Evolutionary conservation across 257 asterid genomes (phyloP).

Genomic region (Apocynum venetum): DNA sequence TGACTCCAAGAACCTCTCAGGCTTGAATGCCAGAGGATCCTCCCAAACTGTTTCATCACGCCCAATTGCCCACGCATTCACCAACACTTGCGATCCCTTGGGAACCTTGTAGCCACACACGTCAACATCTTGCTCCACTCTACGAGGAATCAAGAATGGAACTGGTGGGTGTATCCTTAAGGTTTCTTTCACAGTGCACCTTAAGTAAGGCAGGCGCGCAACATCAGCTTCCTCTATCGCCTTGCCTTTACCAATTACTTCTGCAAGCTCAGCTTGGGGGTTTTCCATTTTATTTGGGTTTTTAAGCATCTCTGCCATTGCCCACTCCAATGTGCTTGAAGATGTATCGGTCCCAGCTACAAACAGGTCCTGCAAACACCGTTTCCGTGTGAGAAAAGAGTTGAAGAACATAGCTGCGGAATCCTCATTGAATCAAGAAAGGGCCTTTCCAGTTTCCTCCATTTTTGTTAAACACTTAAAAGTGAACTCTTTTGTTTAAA

Average conservation of each 20-base stretch:
- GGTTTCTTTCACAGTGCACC: slow-evolving; percentile 27
- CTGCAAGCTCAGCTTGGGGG: slow-evolving; percentile 25
- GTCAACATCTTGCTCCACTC: slow-evolving; percentile 23
- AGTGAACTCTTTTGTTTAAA: no score
- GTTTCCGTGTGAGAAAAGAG: background rate
- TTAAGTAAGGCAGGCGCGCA: slow-evolving; percentile 21
- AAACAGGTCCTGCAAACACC: slow-evolving; percentile 27
- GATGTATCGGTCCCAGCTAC: slow-evolving; percentile 31
- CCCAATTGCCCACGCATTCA: slow-evolving; percentile 34
- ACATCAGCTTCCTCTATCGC: slow-evolving; percentile 21
- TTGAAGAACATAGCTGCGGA: no score
- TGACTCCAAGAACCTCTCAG: slow-evolving; percentile 30
- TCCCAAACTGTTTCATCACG: slow-evolving; percentile 25
- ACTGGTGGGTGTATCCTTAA: slow-evolving; percentile 24
- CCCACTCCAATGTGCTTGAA: slow-evolving; percentile 29
- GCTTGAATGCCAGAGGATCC: slow-evolving; percentile 21
- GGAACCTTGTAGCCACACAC: slow-evolving; percentile 21
- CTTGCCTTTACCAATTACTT: slow-evolving; percentile 27
- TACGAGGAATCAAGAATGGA: slow-evolving; percentile 30
- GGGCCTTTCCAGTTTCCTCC: no score
- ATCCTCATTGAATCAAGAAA: no score
- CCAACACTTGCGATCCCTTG: slow-evolving; percentile 23
- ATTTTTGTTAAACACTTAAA: no score
- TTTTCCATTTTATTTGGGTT: slow-evolving; percentile 25
- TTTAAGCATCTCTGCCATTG: slow-evolving; percentile 25